A percentile compares a stretch with the other conserved stretches of the same genome.
phyloP scores from a whole-genome alignment of 2,329 filamentous ascomycete species.

The Teratosphaeria pseudoeucalypti region DNA sequence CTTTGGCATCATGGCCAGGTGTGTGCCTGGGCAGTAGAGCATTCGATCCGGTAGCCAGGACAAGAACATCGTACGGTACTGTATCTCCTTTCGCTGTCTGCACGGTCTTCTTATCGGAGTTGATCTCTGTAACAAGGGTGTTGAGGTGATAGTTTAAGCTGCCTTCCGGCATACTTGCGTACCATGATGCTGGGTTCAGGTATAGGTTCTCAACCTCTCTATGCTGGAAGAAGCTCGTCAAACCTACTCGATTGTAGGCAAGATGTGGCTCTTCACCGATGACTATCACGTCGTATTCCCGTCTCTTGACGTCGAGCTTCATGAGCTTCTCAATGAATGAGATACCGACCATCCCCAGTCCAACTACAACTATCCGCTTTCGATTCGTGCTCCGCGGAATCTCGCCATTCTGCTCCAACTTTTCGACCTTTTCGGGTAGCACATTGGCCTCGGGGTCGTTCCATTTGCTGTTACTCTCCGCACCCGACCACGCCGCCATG shows the following conservation, averaged over 20 bases:
- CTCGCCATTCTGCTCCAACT: slow-evolving; percentile 24
- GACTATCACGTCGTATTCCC: slow-evolving; percentile 72
- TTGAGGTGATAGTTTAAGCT: slow-evolving; percentile 67
- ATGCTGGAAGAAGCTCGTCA: slow-evolving; percentile 84
- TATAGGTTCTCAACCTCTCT: slow-evolving; percentile 79
- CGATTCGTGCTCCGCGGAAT: slow-evolving; percentile 30
- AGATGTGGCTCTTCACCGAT: slow-evolving; percentile 81
- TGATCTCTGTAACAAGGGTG: slow-evolving; percentile 59
- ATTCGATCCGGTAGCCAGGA: slow-evolving; percentile 79
- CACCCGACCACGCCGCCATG: slow-evolving; percentile 4
- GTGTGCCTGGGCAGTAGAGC: slow-evolving; percentile 64
- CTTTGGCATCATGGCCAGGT: slow-evolving; percentile 66
- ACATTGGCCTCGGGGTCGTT: slow-evolving; percentile 37
- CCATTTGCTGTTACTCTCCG: slow-evolving; percentile 35
- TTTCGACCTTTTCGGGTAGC: slow-evolving; percentile 33
- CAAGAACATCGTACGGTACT: slow-evolving; percentile 67
- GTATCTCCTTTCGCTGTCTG: slow-evolving; percentile 58
- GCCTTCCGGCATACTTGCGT: slow-evolving; percentile 54
- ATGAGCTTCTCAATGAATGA: slow-evolving; percentile 68
- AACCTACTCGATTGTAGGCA: slow-evolving; percentile 81
- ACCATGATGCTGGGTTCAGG: slow-evolving; percentile 76
- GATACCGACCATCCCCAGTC: slow-evolving; percentile 69
- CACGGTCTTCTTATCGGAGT: slow-evolving; percentile 54
- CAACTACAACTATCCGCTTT: slow-evolving; percentile 71
- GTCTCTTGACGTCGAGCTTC: slow-evolving; percentile 65